These are phyloP conservation scores for Laguncularia racemosa DNA, from an alignment of 345 rosid genomes.

Conservation along the genomic window DNA sequence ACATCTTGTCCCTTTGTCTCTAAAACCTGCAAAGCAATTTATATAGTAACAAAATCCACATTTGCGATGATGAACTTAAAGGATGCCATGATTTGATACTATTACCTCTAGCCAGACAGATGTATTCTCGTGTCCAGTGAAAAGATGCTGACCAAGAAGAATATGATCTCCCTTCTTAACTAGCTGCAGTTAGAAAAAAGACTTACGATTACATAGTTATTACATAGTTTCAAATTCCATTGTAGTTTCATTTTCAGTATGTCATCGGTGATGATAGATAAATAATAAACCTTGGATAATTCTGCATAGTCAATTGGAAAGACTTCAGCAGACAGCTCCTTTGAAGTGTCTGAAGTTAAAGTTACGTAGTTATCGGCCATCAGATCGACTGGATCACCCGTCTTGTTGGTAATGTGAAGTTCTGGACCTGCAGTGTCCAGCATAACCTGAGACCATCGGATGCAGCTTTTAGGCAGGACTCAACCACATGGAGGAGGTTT, in stretches of 20 bases:
- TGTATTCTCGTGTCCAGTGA: slow-evolving; percentile 25
- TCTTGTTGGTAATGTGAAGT: slow-evolving; percentile 21
- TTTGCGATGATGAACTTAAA: neutral
- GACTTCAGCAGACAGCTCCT: slow-evolving; percentile 16
- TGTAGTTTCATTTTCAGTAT: neutral
- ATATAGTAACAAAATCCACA: neutral
- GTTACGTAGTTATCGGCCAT: slow-evolving; percentile 16
- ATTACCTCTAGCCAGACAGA: slow-evolving; percentile 32
- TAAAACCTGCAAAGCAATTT: slow-evolving; percentile 13
- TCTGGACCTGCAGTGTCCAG: slow-evolving; percentile 32
- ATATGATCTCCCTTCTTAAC: slow-evolving; percentile 27
- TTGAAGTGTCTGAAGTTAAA: slow-evolving; percentile 20
- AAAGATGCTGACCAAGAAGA: slow-evolving; percentile 30
- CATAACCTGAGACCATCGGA: slow-evolving; percentile 18
- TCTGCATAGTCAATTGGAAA: slow-evolving; percentile 21
- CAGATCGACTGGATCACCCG: slow-evolving; percentile 17
- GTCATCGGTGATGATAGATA: neutral
- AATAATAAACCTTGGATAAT: slow-evolving; percentile 17
- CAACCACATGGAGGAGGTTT: too few species aligned
- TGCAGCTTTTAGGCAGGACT: too few species aligned
- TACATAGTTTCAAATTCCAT: neutral
- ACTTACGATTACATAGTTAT: neutral
- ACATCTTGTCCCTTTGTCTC: slow-evolving; percentile 25
- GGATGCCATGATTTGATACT: neutral
- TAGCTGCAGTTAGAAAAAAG: slow-evolving; percentile 12